phyloP scores from a whole-genome alignment of 1,284 basidiomycete genomes.

The Polyporus tsugae region DNA sequence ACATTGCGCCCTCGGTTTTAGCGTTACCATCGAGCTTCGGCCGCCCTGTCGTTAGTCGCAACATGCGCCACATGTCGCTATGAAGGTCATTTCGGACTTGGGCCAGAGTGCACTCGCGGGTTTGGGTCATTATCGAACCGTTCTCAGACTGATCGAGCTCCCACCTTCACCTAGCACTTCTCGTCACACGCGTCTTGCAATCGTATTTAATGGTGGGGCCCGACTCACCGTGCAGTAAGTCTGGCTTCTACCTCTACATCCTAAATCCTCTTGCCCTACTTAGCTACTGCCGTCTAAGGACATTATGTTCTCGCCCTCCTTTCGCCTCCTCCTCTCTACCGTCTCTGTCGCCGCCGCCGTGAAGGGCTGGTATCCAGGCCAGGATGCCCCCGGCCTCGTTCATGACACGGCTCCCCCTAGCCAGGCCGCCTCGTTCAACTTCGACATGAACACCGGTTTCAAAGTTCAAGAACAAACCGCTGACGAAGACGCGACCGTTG shows the following conservation, averaged over 20 bases:
- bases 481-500: conserved; percentile 33
- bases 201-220: background rate
- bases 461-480: conserved; percentile 36
- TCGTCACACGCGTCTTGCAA: background rate
- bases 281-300: background rate
- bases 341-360: conserved; percentile 21
- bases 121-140: background rate
- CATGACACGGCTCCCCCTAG: conserved; percentile 26
- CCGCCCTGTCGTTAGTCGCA: background rate
- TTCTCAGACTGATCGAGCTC: background rate
- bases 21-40: background rate
- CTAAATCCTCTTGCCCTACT: background rate
- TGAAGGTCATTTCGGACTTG: background rate
- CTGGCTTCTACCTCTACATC: background rate
- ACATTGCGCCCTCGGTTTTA: background rate
- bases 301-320: conserved; percentile 24
- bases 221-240: background rate
- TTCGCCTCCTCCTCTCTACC: conserved; percentile 23
- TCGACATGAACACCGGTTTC: conserved; percentile 37
- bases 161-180: background rate
- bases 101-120: background rate
- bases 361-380: conserved; percentile 28
- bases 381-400: conserved; percentile 29
- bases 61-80: background rate
- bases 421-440: conserved; percentile 27